phyloP scores from a whole-genome alignment of 257 asterid genomes.

The Solanum sejunctum region DNA sequence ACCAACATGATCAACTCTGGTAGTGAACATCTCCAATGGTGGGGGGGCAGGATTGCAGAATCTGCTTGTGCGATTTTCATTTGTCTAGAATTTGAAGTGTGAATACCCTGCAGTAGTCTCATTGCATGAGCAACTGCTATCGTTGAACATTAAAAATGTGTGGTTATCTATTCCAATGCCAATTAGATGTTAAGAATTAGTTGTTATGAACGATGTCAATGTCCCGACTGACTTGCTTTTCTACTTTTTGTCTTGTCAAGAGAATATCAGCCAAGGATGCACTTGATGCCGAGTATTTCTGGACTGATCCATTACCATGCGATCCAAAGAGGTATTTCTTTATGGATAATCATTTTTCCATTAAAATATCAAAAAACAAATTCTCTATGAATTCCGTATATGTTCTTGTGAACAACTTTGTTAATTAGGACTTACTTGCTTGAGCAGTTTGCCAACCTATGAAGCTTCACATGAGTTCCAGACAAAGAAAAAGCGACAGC shows the following conservation, averaged over 20 bases:
- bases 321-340: conserved; percentile 69
- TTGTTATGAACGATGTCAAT: not conserved
- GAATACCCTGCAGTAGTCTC: not conserved
- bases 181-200: not conserved
- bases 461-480: conserved; percentile 97
- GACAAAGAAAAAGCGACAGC: conserved; percentile 90
- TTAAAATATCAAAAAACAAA: not conserved
- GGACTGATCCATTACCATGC: conserved; percentile 93
- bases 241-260: conserved; percentile 23
- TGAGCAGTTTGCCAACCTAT: conserved; percentile 80
- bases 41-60: not conserved
- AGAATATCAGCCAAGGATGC: conserved; percentile 94
- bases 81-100: not conserved
- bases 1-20: not conserved
- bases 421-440: not conserved
- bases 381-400: not conserved
- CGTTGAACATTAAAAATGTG: not conserved
- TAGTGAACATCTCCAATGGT: not conserved
- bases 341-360: not conserved
- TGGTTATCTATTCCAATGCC: not conserved
- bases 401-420: not conserved
- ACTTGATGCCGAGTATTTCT: conserved; percentile 90
- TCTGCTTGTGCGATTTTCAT: not conserved
- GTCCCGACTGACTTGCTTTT: not conserved
- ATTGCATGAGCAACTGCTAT: not conserved